Evolutionary conservation across 495 filamentous ascomycete species (phyloP).

Genomic region (Physcia stellaris): DNA sequence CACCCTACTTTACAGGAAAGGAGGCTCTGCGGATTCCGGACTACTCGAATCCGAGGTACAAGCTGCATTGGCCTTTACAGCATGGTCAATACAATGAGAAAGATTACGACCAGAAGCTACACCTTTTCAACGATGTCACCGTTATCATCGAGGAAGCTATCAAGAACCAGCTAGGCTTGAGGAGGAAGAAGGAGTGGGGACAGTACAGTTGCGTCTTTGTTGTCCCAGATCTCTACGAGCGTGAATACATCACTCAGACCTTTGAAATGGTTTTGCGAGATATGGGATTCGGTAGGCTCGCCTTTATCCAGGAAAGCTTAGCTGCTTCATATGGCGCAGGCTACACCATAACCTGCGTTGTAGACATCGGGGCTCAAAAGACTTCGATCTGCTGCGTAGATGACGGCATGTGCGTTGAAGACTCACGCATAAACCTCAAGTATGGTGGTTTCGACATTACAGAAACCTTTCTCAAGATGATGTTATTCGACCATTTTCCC

Average conservation of each 20-base stretch:
- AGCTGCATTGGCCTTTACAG: slow-evolving; percentile 80
- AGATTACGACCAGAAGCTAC: slow-evolving; percentile 64
- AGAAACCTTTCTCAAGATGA: slow-evolving; percentile 89
- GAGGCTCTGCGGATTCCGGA: slow-evolving; percentile 78
- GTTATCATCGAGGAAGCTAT: slow-evolving; percentile 77
- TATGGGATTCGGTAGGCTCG: slow-evolving; percentile 74
- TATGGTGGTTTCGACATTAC: slow-evolving; percentile 88
- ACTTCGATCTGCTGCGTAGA: slow-evolving; percentile 96
- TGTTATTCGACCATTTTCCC: slow-evolving; percentile 88
- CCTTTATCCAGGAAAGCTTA: slow-evolving; percentile 90
- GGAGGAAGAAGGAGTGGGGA: slow-evolving; percentile 62
- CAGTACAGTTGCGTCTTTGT: slow-evolving; percentile 91
- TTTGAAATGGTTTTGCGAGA: slow-evolving; percentile 77
- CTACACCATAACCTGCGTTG: slow-evolving; percentile 81
- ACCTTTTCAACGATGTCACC: slow-evolving; percentile 74
- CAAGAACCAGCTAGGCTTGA: slow-evolving; percentile 64
- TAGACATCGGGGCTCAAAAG: slow-evolving; percentile 95
- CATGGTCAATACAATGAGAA: slow-evolving; percentile 80
- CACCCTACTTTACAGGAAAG: slow-evolving; percentile 67
- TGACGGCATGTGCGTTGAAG: slow-evolving; percentile 86
- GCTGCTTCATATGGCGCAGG: slow-evolving; percentile 94
- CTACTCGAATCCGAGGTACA: slow-evolving; percentile 76
- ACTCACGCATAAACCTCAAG: slow-evolving; percentile 86
- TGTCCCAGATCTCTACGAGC: slow-evolving; percentile 93
- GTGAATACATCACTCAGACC: slow-evolving; percentile 69